These are phyloP conservation scores for Saitozyma podzolica DNA, from an alignment of 768 basidiomycete genomes.

Conservation along the genomic window DNA sequence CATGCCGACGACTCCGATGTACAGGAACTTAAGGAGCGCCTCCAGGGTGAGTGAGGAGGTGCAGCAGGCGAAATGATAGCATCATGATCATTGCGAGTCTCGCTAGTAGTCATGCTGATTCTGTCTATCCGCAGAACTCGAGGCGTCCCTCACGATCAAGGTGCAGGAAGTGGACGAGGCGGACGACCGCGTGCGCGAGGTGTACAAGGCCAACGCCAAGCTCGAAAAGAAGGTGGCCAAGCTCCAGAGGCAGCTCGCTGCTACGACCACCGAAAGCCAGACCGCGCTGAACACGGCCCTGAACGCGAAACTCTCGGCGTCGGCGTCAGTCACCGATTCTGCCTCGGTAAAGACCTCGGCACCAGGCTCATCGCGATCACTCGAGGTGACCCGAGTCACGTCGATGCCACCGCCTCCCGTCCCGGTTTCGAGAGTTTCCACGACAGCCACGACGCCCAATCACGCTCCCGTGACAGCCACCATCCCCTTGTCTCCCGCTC, in stretches of 20 bases:
- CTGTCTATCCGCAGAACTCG: constrained; percentile 25
- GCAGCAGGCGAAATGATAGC: not conserved
- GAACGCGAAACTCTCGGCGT: constrained; percentile 13
- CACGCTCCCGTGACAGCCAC: not conserved
- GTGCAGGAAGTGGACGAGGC: constrained; percentile 45
- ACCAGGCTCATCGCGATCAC: not conserved
- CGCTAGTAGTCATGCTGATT: not conserved
- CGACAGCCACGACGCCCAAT: not conserved
- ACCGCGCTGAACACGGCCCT: constrained; percentile 33
- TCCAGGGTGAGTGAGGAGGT: not conserved
- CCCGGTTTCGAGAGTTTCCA: not conserved
- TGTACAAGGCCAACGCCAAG: constrained; percentile 35
- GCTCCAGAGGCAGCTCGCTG: constrained; percentile 28
- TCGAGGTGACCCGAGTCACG: not conserved
- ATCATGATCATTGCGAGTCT: not conserved
- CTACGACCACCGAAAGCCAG: constrained; percentile 12
- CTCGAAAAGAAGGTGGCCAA: constrained; percentile 42
- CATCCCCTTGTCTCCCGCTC: not conserved
- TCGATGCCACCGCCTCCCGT: constrained; percentile 6
- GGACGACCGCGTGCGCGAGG: constrained; percentile 39
- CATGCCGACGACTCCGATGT: not conserved
- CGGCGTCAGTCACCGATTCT: constrained; percentile 2
- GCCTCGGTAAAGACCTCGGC: not conserved
- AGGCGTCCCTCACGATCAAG: constrained; percentile 29
- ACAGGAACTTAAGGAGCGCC: not conserved